Evolutionary conservation across 2,329 filamentous ascomycete genomes (phyloP), one percentile per base, ranked within the genome.

Genomic region (Juglanconis oblonga): DNA sequence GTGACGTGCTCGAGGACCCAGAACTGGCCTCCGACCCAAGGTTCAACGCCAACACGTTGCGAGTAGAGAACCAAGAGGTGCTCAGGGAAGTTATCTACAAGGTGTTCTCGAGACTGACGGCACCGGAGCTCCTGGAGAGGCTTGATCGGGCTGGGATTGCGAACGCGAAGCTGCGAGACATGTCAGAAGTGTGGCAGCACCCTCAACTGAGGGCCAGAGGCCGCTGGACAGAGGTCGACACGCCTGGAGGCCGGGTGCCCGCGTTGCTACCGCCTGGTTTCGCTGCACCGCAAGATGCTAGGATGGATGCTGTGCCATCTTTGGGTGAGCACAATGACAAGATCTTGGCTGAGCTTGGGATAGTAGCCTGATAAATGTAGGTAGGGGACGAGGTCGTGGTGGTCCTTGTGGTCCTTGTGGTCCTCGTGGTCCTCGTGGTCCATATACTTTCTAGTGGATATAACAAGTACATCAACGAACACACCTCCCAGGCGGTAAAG

Each of bases 111-210:
- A 59, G 57, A 0, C 66, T 75, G 10, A 74, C 73, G 0, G 72
- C 77, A 0, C 71, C 75, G 2, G 72, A 79, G 56, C 76, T 78
- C 0, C 67, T 80, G 5, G 64, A 66, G 13, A 73, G 70, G 32
- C 70, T 84, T 24, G 80, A 85, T 53, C 67, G 67, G 2, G 79
- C 79, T 0, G 73, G 75, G 0, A 83, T 85, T 50, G 82, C 83
- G 0, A 85, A 85, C 64, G 81, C 81, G 3, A 81, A 76, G 40
- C 74, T 85, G 29, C 84, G 82, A 57, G 76, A 81, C 49, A 82
- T 85, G 80, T 71, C 79, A 10, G 79, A 74, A 3, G 73, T 85
- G 0, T 84, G 82, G 82, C 68, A 77, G 0, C 82, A 85, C 62
- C 77, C 77, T 1, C 82, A 84, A 62, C 72, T 85, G 0, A 67